Evolutionary conservation across 1,139 yeast species (phyloP).

Genomic region (Chernovozyma sophiae-reginae): DNA sequence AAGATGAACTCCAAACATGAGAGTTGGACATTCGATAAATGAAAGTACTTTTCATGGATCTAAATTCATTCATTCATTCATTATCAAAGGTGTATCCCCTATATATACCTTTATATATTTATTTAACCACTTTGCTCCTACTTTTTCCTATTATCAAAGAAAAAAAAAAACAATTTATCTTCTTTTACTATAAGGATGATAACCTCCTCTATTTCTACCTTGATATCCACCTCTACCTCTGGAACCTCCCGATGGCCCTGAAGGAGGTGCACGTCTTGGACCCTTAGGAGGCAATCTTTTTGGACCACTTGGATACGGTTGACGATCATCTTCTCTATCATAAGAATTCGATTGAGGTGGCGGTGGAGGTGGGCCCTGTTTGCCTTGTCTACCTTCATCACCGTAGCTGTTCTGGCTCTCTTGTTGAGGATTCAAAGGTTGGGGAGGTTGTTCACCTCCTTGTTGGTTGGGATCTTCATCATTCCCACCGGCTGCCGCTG

Average conservation of each 20-base stretch:
- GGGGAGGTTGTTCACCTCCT: constrained; percentile 48
- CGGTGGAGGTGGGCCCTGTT: constrained; percentile 22
- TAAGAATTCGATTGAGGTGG: constrained; percentile 11
- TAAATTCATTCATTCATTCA: no score
- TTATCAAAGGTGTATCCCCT: no score
- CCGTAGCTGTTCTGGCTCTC: constrained; percentile 18
- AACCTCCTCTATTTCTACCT: constrained; percentile 21
- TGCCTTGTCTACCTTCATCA: constrained; percentile 10
- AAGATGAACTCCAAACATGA: no score
- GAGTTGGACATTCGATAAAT: no score
- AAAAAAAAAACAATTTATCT: neutral
- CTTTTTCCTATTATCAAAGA: no score
- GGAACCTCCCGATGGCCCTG: constrained; percentile 31
- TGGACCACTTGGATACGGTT: constrained; percentile 11
- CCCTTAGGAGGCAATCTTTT: constrained; percentile 39
- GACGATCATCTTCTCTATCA: constrained; percentile 1
- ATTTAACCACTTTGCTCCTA: no score
- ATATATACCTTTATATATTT: no score
- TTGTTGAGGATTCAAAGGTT: constrained; percentile 54
- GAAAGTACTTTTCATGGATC: no score
- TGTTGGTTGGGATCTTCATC: constrained; percentile 11
- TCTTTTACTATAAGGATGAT: constrained; percentile 32
- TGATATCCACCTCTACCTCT: constrained; percentile 24
- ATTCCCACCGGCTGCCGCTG: constrained; percentile 18
- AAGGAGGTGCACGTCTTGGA: constrained; percentile 34